Percentiles rank a stretch among this genome's conserved stretches.
phyloP scores from a whole-genome alignment of 768 basidiomycete species.

The Podaxis sp. region DNA sequence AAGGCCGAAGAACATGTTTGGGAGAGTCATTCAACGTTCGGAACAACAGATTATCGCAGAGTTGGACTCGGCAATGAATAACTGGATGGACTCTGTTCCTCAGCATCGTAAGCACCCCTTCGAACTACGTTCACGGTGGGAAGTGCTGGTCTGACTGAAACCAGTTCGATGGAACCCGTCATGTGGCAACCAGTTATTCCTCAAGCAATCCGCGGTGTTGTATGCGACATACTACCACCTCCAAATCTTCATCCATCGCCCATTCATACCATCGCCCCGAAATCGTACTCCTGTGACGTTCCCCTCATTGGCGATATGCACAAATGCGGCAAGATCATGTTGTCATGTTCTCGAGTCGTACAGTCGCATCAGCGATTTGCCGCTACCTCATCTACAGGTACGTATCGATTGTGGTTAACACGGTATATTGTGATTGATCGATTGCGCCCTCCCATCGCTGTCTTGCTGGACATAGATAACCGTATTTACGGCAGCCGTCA shows the following conservation, averaged over 20 bases:
- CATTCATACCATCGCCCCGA: constrained; percentile 66
- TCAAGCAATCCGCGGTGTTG: constrained; percentile 57
- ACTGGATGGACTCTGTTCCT: constrained; percentile 74
- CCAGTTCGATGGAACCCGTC: constrained; percentile 44
- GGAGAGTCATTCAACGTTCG: constrained; percentile 43
- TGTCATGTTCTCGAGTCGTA: constrained; percentile 62
- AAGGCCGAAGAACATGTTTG: constrained; percentile 46
- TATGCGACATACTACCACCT: constrained; percentile 41
- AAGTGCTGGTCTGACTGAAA: neutral
- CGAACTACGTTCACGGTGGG: neutral
- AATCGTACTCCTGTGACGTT: constrained; percentile 37
- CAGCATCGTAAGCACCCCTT: constrained; percentile 34
- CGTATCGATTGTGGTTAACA: neutral
- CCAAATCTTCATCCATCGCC: constrained; percentile 74
- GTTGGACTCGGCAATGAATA: constrained; percentile 70
- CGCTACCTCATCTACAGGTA: constrained; percentile 34
- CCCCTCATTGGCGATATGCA: constrained; percentile 75
- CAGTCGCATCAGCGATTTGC: constrained; percentile 28
- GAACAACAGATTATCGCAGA: constrained; percentile 66
- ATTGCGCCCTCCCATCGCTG: constrained; percentile 1
- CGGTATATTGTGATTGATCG: neutral
- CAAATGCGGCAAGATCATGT: constrained; percentile 78
- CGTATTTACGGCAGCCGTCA: constrained; percentile 39
- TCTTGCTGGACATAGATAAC: constrained; percentile 20
- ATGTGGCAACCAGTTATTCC: constrained; percentile 30